Base-by-base conservation (phyloP, 768 basidiomycete genomes). In the Phaeotremella fagi region DNA sequence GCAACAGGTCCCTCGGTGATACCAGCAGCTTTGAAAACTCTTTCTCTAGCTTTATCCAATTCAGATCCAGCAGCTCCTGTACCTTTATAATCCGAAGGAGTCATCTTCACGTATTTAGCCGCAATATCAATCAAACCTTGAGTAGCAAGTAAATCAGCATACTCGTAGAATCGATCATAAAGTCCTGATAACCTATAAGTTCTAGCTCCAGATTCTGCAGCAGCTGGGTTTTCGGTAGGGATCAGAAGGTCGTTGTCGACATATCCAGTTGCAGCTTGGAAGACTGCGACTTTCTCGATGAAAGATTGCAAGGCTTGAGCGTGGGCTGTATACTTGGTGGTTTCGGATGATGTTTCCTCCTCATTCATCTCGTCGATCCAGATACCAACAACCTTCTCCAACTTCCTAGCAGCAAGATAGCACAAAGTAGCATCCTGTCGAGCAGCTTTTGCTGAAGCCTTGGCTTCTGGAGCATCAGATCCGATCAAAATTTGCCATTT, bases 161-260 rank as follows among this genome's bases (percentile, higher is more conserved):
- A 99, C 74, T 98, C 95, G 66, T 88, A 84, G 78, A 95, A 98
- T 14, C 86, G 82, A 67, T 97, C 91, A 68, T 99, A 98, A 43
- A 99, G 76, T 7, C 78, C 79, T 0, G 88, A 83, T 16, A 98
- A 81, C 75, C 89, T 90, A 80, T 86, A 97, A 1, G 82, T 78
- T 72, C 84, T 81, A 3, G 77, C 77, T 4, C 75, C 78, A 3
- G 78, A 75, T 41, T 81, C 78, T 3, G 78, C 78, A 24, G 78
- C 76, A 3, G 70, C 77, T 0, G 68, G 68, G 7, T 71, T 71
- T 9, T 74, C 69, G 6, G 77, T 74, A 2, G 78, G 70, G 0
- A 75, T 55, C 1, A 74, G 68, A 31, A 97, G 78, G 57, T 92
- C 91, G 26, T 61, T 46, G 48, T 76, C 75, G 46, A 66, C 60